phyloP scores from a whole-genome alignment of 1,284 basidiomycete species.

The Cerrena zonata region DNA sequence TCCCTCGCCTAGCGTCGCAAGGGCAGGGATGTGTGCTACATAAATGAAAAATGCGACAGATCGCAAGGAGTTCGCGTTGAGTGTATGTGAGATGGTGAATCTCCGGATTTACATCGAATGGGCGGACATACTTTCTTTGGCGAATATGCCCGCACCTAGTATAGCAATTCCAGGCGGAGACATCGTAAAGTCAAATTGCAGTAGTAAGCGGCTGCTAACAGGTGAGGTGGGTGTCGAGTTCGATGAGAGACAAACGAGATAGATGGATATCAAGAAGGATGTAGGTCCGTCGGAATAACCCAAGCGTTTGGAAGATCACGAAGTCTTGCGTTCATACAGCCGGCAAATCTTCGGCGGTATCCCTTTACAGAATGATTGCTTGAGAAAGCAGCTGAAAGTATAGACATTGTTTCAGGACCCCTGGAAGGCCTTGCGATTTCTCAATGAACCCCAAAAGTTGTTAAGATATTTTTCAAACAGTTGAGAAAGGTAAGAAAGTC shows the following conservation, averaged over 20 bases:
- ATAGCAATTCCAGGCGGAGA: slow-evolving; percentile 43
- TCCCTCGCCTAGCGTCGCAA: slow-evolving; percentile 44
- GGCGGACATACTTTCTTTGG: slow-evolving; percentile 52
- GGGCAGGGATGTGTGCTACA: slow-evolving; percentile 68
- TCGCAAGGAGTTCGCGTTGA: too few relatives aligned
- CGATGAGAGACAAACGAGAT: neutral
- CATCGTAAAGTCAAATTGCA: too few relatives aligned
- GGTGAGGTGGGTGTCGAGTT: too few relatives aligned
- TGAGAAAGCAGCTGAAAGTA: neutral
- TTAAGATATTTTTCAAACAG: neutral
- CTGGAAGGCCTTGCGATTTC: neutral
- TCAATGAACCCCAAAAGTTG: neutral
- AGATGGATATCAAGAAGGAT: slow-evolving; percentile 1
- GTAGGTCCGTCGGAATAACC: slow-evolving; percentile 6
- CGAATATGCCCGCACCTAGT: slow-evolving; percentile 70
- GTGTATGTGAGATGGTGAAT: slow-evolving; percentile 24
- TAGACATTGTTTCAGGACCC: neutral
- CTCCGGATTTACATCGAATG: slow-evolving; percentile 24
- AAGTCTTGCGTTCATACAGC: neutral
- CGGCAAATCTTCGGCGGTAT: neutral
- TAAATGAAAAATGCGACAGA: slow-evolving; percentile 11
- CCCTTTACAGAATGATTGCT: neutral
- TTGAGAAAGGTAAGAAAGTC: neutral
- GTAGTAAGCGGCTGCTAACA: too few relatives aligned
- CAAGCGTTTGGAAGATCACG: neutral